Evolutionary conservation across 345 rosid genomes (phyloP).

Genomic region (Acer campestre): DNA sequence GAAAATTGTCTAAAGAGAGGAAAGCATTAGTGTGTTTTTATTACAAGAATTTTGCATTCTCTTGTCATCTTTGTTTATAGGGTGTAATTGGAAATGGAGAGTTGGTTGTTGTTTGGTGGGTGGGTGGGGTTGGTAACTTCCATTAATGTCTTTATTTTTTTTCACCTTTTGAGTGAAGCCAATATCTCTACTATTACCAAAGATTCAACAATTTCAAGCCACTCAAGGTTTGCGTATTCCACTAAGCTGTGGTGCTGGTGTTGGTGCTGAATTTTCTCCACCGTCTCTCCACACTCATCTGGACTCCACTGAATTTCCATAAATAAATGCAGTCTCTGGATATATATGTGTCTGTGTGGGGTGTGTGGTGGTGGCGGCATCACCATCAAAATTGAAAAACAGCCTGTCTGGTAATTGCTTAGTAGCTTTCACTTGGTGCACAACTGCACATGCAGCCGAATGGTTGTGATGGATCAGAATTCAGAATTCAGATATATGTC

Average conservation of each 20-base stretch:
- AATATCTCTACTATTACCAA: background rate
- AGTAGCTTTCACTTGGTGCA: too few relatives aligned
- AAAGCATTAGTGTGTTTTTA: background rate
- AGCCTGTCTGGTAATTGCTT: too few relatives aligned
- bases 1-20: constrained; percentile 8
- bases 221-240: background rate
- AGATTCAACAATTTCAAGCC: background rate
- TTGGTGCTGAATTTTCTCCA: background rate
- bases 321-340: background rate
- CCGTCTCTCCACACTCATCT: background rate
- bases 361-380: background rate
- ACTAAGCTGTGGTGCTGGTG: background rate
- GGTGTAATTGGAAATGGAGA: background rate
- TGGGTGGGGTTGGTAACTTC: constrained; percentile 11
- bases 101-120: background rate
- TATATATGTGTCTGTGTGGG: background rate
- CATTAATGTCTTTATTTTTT: constrained; percentile 1
- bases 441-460: too few relatives aligned
- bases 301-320: background rate
- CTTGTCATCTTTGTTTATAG: background rate
- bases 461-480: too few relatives aligned
- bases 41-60: background rate
- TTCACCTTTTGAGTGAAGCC: background rate
- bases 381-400: background rate
- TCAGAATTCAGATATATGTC: background rate